These are phyloP conservation scores for Lentinula lateritia DNA, from an alignment of 768 basidiomycete genomes.

Conservation along the genomic window DNA sequence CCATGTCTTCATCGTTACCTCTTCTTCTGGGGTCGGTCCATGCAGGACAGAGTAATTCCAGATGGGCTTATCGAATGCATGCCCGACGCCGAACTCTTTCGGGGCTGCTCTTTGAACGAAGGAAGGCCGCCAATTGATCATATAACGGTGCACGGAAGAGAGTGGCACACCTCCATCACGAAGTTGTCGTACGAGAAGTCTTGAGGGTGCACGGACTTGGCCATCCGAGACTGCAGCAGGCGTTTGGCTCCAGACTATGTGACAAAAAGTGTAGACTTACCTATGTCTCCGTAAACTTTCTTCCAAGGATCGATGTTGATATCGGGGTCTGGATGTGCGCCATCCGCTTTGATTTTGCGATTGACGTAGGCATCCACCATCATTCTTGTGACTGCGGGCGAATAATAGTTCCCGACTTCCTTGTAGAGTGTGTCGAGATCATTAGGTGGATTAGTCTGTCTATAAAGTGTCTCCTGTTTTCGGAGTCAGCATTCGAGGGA, in stretches of 20 bases:
- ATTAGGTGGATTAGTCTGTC: conserved; percentile 7
- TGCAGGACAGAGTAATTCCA: conserved; percentile 9
- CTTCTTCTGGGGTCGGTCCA: conserved; percentile 8
- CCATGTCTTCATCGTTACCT: conserved; percentile 5
- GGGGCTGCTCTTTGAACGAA: not conserved
- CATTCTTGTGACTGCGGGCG: conserved; percentile 5
- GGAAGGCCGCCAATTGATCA: conserved; percentile 6
- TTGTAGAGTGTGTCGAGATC: conserved; percentile 6
- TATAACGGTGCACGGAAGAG: conserved; percentile 6
- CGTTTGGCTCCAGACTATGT: not conserved
- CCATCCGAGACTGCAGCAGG: conserved; percentile 3
- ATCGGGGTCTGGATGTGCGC: conserved; percentile 9
- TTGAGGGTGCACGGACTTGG: conserved; percentile 8
- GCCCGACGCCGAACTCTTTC: conserved; percentile 3
- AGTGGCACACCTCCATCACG: conserved; percentile 6
- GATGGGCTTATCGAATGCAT: conserved; percentile 8
- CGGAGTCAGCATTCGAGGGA: not conserved
- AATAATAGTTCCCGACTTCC: conserved; percentile 9
- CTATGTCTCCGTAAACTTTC: conserved; percentile 8
- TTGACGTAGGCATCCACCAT: conserved; percentile 3
- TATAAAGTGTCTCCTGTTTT: conserved; percentile 7
- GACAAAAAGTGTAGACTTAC: not conserved
- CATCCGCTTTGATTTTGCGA: conserved; percentile 1
- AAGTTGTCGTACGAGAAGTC: conserved; percentile 5
- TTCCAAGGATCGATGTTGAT: conserved; percentile 5